Conservation (phyloP, 2,329 filamentous ascomycete genomes). For the Hypoxylon sp. region DNA sequence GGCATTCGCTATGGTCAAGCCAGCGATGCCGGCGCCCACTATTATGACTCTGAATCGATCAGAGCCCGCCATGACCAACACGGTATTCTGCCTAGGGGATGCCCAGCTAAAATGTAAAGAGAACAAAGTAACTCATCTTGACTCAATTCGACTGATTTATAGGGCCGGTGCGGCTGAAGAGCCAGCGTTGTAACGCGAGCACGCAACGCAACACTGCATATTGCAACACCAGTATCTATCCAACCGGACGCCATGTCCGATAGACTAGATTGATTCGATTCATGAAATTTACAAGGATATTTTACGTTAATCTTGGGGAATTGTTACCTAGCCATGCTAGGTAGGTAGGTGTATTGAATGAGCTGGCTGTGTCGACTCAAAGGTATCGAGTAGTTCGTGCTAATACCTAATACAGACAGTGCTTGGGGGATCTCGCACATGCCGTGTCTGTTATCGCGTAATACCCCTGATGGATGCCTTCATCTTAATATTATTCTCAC, state of each 20-base stretch:
- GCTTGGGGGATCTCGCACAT: background rate
- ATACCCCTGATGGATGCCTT: background rate
- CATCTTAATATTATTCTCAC: background rate
- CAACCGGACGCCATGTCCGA: no score
- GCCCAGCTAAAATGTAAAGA: background rate
- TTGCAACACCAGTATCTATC: no score
- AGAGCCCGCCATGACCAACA: background rate
- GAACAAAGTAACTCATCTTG: background rate
- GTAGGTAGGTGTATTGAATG: no score
- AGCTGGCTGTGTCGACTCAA: no score
- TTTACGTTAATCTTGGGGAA: no score
- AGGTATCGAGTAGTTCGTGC: no score
- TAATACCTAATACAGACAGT: constrained; percentile 1
- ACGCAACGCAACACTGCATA: no score
- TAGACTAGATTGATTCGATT: no score
- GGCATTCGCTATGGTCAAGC: constrained; percentile 29
- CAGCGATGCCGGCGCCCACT: constrained; percentile 32
- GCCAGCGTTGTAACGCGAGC: no score
- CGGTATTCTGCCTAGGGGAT: background rate
- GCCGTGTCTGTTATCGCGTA: background rate
- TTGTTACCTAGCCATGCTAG: no score
- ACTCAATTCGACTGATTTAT: background rate
- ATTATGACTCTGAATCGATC: constrained; percentile 39
- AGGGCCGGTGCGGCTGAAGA: no score
- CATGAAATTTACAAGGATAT: no score